These are phyloP conservation scores for Ophiocordyceps camponoti-floridani DNA, from an alignment of 2,329 filamentous ascomycete genomes.

Conservation along the genomic window DNA sequence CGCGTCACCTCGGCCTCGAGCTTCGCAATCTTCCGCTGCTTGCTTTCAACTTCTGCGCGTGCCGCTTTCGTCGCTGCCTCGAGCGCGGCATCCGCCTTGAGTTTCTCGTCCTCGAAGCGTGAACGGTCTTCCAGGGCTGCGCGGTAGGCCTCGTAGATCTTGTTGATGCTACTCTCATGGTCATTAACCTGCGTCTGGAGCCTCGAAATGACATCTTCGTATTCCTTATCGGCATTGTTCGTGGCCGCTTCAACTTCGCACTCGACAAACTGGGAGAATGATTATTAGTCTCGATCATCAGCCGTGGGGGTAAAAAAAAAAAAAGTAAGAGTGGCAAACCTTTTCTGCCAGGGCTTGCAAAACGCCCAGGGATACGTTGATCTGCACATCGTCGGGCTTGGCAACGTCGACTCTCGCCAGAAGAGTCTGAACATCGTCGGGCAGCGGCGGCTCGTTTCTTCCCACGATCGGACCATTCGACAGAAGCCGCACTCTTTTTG, in stretches of 20 bases:
- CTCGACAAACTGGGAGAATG: conserved; percentile 10
- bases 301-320: not conserved
- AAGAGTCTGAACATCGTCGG: conserved; percentile 13
- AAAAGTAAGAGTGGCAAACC: conserved; percentile 9
- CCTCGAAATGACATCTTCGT: conserved; percentile 21
- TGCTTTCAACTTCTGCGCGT: conserved; percentile 17
- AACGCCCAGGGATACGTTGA: conserved; percentile 13
- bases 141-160: conserved; percentile 28
- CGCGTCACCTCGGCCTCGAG: conserved; percentile 16
- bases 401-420: conserved; percentile 7
- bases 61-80: conserved; percentile 10
- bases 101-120: conserved; percentile 26
- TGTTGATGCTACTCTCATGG: conserved; percentile 22
- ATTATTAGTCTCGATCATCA: conserved; percentile 5
- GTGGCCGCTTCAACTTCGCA: conserved; percentile 10
- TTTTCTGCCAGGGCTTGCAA: conserved; percentile 21
- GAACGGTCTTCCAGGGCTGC: conserved; percentile 32
- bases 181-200: conserved; percentile 28
- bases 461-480: conserved; percentile 6
- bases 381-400: conserved; percentile 6
- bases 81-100: conserved; percentile 17
- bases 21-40: conserved; percentile 16
- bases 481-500: conserved; percentile 12
- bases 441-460: conserved; percentile 13
- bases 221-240: conserved; percentile 15